A percentile compares a stretch with the other conserved stretches of the same genome.
Evolutionary conservation across 176 grass and related monocot species (phyloP).

Genomic region (Eremochloa ophiuroides): DNA sequence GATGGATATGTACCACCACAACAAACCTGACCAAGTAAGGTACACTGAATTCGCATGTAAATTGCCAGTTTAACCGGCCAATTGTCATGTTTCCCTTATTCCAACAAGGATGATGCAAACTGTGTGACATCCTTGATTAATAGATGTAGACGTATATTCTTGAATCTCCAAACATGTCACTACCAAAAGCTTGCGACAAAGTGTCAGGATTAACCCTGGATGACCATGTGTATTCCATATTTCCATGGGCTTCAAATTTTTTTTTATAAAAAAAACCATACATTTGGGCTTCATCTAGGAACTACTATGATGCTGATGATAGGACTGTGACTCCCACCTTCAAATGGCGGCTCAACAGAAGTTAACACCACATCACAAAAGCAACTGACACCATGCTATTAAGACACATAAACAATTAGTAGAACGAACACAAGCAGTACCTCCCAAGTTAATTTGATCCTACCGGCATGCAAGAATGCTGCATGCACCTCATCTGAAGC

Average conservation of each 20-base stretch:
- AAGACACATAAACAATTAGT: not conserved
- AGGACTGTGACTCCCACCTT: not conserved
- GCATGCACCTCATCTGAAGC: not conserved
- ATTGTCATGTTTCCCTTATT: not conserved
- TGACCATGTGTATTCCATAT: not conserved
- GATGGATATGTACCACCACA: too few relatives aligned
- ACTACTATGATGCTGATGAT: not conserved
- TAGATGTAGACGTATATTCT: not conserved
- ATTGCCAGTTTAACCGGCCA: not conserved
- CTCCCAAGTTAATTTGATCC: too few relatives aligned
- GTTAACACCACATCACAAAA: not conserved
- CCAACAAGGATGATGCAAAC: not conserved
- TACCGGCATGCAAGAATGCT: not conserved
- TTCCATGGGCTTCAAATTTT: not conserved
- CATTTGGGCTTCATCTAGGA: not conserved
- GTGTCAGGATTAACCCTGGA: not conserved
- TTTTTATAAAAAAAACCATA: not conserved
- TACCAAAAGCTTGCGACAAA: not conserved
- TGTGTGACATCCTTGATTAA: not conserved
- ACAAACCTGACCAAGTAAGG: not conserved
- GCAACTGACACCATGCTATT: not conserved
- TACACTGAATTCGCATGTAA: not conserved
- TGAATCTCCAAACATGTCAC: not conserved
- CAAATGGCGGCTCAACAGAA: conserved; percentile 25
- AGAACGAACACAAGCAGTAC: too few relatives aligned